A percentile compares a stretch with the other conserved stretches of the same genome.
phyloP scores from a whole-genome alignment of 768 basidiomycete genomes.

The Pleurotus tuoliensis region DNA sequence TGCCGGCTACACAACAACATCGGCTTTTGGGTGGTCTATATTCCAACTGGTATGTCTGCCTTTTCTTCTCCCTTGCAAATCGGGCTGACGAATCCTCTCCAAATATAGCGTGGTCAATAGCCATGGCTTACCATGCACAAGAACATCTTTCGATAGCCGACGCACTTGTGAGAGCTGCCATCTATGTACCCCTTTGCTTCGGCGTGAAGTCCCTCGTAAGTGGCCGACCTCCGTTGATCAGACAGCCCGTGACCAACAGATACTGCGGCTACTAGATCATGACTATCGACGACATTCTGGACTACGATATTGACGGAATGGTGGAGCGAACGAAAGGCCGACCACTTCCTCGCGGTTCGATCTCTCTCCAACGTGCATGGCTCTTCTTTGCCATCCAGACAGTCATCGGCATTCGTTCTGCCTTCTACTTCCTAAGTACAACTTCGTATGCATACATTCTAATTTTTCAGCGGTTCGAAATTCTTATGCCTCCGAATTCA shows the following conservation, averaged over 20 bases:
- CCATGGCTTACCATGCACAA: slow-evolving; percentile 26
- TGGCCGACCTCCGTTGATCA: background rate
- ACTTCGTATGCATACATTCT: slow-evolving; percentile 14
- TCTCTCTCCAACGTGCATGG: slow-evolving; percentile 23
- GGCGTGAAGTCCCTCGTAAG: slow-evolving; percentile 27
- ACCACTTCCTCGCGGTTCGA: slow-evolving; percentile 24
- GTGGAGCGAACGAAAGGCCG: slow-evolving; percentile 25
- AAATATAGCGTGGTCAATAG: slow-evolving; percentile 25
- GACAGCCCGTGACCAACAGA: background rate
- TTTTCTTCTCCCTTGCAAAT: background rate
- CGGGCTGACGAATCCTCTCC: background rate
- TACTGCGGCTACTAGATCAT: slow-evolving; percentile 19
- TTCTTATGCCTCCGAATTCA: background rate
- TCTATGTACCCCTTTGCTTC: slow-evolving; percentile 25
- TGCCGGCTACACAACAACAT: slow-evolving; percentile 28
- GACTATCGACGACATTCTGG: slow-evolving; percentile 28
- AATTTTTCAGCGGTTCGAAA: background rate
- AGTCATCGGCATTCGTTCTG: slow-evolving; percentile 17
- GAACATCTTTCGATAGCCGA: slow-evolving; percentile 13
- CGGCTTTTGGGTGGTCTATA: slow-evolving; percentile 27
- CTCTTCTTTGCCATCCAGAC: slow-evolving; percentile 23
- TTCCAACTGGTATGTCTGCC: slow-evolving; percentile 20
- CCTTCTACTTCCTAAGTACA: slow-evolving; percentile 15
- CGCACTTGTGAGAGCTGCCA: slow-evolving; percentile 15
- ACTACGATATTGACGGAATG: slow-evolving; percentile 22